phyloP scores from a whole-genome alignment of 2,329 filamentous ascomycete species.

The Hymenoscyphus scutula region DNA sequence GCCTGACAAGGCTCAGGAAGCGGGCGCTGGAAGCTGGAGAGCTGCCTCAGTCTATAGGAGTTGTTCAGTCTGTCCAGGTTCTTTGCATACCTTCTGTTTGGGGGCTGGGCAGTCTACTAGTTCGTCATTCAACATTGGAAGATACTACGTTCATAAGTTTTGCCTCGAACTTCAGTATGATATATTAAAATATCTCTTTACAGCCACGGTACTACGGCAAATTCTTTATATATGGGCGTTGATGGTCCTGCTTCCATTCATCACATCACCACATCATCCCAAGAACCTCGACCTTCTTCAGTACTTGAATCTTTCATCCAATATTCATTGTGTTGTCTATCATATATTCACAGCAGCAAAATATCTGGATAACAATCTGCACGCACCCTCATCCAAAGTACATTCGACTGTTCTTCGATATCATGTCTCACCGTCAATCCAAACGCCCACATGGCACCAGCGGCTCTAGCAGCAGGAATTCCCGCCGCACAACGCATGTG shows the following conservation, averaged over 20 bases:
- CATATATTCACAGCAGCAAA: background rate
- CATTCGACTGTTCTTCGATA: background rate
- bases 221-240: conserved; percentile 8
- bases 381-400: background rate
- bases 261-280: background rate
- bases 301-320: background rate
- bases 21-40: background rate
- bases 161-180: background rate
- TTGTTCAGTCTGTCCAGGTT: background rate
- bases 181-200: background rate
- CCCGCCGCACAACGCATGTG: conserved; percentile 31
- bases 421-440: conserved; percentile 26
- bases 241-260: background rate
- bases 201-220: background rate
- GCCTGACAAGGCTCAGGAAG: conserved; percentile 5
- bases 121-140: background rate
- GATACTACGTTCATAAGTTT: background rate
- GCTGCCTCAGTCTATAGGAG: conserved; percentile 2
- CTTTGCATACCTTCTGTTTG: background rate
- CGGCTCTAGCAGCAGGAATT: conserved; percentile 25
- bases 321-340: background rate
- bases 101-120: conserved; percentile 4
- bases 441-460: conserved; percentile 24
- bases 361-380: background rate
- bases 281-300: background rate